These are phyloP conservation scores for Colletotrichum tropicicola DNA, from an alignment of 2,329 filamentous ascomycete genomes.

Conservation along the genomic window DNA sequence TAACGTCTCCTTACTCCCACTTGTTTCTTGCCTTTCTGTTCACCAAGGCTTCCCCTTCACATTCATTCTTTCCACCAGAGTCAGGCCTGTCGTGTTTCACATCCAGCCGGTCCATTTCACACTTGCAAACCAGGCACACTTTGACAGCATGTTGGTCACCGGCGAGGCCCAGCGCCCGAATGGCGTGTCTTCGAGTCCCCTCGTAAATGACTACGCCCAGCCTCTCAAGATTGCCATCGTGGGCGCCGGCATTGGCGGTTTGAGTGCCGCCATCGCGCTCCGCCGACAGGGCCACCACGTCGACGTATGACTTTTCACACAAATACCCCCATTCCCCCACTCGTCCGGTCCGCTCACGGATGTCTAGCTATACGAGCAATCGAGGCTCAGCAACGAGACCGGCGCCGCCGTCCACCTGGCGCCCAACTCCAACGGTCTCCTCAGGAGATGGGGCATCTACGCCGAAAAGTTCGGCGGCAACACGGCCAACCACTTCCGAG, in stretches of 20 bases:
- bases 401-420: constrained; percentile 71
- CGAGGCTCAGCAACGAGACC: constrained; percentile 61
- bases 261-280: constrained; percentile 61
- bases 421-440: constrained; percentile 67
- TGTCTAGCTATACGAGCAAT: constrained; percentile 63
- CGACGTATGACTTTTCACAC: constrained; percentile 34
- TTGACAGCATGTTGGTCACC: constrained; percentile 8
- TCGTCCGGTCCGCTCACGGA: neutral
- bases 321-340: too few species aligned
- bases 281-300: constrained; percentile 61
- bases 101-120: neutral
- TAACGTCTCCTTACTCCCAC: neutral
- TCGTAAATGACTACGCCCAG: constrained; percentile 24
- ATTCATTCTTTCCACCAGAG: too few species aligned
- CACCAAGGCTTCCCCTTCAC: neutral
- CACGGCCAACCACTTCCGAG: constrained; percentile 36
- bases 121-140: too few species aligned
- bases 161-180: constrained; percentile 7
- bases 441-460: constrained; percentile 50
- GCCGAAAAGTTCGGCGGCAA: constrained; percentile 48
- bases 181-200: constrained; percentile 14
- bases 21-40: too few species aligned
- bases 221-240: constrained; percentile 37
- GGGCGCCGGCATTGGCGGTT: constrained; percentile 60
- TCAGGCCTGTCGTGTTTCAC: neutral